Percentiles rank a stretch among this genome's conserved stretches.
phyloP scores from a whole-genome alignment of 2,329 filamentous ascomycete species.

The Aspergillus thermomutatus region DNA sequence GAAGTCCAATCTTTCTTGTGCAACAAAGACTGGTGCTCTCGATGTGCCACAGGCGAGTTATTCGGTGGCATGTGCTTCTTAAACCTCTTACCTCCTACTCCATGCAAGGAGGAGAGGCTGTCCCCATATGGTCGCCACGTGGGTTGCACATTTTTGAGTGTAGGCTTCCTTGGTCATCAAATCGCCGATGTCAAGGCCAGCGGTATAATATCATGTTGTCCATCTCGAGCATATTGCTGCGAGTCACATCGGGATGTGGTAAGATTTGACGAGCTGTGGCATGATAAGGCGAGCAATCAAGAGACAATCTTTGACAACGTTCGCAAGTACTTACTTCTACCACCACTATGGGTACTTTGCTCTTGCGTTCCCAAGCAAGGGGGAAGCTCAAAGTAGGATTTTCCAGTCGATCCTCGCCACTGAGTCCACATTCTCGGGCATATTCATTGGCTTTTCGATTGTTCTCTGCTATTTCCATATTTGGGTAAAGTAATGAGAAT shows the following conservation, averaged over 20 bases:
- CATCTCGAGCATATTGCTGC: neutral
- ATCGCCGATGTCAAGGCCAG: neutral
- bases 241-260: neutral
- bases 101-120: constrained; percentile 14
- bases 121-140: constrained; percentile 26
- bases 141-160: neutral
- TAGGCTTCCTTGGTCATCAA: neutral
- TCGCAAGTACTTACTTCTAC: neutral
- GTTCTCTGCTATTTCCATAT: neutral
- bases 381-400: neutral
- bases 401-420: neutral
- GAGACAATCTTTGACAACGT: neutral
- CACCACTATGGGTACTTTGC: neutral
- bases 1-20: neutral
- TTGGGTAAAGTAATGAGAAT: neutral
- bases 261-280: neutral
- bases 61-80: neutral
- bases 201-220: neutral
- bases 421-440: neutral
- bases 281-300: neutral
- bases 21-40: neutral
- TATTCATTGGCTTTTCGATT: neutral
- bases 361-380: neutral
- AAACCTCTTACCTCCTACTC: neutral
- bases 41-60: neutral